Evolutionary conservation across 331 rosid genomes (phyloP), one percentile per base, ranked within the genome.

Genomic region (Stylosanthes scabra): DNA sequence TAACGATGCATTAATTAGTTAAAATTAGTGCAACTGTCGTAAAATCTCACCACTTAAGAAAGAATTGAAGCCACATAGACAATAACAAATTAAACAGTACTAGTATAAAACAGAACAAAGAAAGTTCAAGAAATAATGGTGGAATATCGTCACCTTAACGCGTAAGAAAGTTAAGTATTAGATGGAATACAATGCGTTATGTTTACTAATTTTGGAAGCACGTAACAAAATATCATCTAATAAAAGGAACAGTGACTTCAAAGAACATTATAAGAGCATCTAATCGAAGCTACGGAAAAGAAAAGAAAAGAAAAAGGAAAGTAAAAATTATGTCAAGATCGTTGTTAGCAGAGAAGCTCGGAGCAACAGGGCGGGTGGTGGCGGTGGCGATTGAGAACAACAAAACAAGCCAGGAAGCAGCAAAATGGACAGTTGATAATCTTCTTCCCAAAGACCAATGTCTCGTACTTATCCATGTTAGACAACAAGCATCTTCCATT

Each of bases 381-480:
- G 93, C 93, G 0, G 97, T 93, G 70, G 98, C 98, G 3, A 83
- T 93, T 28, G 93, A 93, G 49, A 86, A 82, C 31, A 94, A 90
- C 79, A 90, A 86, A 74, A 85, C 89, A 58, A 93, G 97, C 71
- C 97, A 90, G 68, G 76, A 68, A 15, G 98, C 98, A 27, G 83
- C 89, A 11, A 93, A 90, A 83, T 93, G 97, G 98, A 75, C 97
- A 0, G 81, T 90, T 29, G 96, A 93, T n/a, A 87, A 85, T 77
- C 93, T 93, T 78, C 87, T 90, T 63, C 81, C 81, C 20, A 88
- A 78, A 73, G 92, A 89, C 28, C 96, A 93, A 77, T 15, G 41
- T 66, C 78, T 93, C 58, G 74, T 88, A 14, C 74, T 93, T 56
- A n/a, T 93, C 60, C 90, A 93, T 72, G 89, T 87, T 58, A 88